Percentiles rank a stretch among this genome's conserved stretches.
These are phyloP conservation scores for Sinapis alba DNA, from an alignment of 441 rosid genomes.

Conservation along the genomic window DNA sequence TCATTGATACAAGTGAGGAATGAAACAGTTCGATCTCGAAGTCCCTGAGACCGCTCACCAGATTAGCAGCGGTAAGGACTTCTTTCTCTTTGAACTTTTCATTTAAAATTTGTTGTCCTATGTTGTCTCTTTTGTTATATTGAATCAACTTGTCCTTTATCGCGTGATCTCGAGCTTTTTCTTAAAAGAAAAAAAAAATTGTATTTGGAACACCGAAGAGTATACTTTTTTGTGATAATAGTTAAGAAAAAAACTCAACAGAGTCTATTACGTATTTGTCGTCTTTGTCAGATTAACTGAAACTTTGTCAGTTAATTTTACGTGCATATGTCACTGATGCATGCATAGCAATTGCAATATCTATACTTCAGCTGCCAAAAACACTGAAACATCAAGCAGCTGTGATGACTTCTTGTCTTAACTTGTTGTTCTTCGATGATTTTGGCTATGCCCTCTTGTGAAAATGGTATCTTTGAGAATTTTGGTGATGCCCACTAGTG, in stretches of 20 bases:
- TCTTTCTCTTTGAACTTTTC: background rate
- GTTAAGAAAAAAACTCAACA: background rate
- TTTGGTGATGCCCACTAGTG: too few relatives aligned
- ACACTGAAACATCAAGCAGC: background rate
- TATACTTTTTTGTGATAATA: background rate
- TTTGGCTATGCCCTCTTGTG: background rate
- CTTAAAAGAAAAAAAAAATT: background rate
- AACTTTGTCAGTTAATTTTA: background rate
- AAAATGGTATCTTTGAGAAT: background rate
- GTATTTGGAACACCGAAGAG: background rate
- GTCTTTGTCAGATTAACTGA: conserved; percentile 4
- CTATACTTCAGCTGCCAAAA: conserved; percentile 1
- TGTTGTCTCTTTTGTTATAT: background rate
- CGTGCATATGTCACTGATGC: conserved; percentile 8
- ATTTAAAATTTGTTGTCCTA: background rate
- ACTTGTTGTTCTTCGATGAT: background rate
- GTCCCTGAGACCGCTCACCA: conserved; percentile 88
- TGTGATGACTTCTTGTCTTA: background rate
- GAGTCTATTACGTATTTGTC: background rate
- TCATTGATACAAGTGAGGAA: conserved; percentile 36
- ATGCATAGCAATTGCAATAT: conserved; percentile 4
- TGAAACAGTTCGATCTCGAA: conserved; percentile 42
- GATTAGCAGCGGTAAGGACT: conserved; percentile 73
- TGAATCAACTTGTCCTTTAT: conserved; percentile 21
- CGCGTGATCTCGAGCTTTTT: background rate